Evolutionary conservation across 1,284 basidiomycete species (phyloP), one percentile per base, ranked within the genome.

Genomic region (Termitomyces sp.): DNA sequence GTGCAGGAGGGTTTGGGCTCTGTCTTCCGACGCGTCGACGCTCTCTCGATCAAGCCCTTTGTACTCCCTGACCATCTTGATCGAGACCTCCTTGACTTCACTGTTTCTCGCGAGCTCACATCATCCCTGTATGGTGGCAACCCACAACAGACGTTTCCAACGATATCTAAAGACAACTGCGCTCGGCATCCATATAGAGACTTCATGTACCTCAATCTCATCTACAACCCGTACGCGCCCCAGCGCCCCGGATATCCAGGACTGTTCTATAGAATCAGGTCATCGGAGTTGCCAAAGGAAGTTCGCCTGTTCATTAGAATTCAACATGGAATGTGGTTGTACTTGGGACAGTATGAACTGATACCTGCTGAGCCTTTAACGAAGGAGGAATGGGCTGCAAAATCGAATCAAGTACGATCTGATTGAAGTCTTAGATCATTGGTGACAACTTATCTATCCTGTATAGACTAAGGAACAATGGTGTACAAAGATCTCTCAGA

Each of bases 181-280:
- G 61, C 57, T 1, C 57, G 61, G 10, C 71, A 72, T 31, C 68
- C 68, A 1, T 42, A 65, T 26, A 33, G 62, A 1, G 58, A 72
- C 43, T 75, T 74, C 44, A 68, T 72, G 69, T 73, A 65, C 52
- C 52, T 69, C 3, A 70, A 65, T 40, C 61, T 71, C 2, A 48
- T 61, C 1, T 68, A 61, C 46, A 74, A 76, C 46, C 73, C 72
- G 0, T 61, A 68, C 26, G 72, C 67, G 2, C 73, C 73, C 0
- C 67, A 69, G 45, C 52, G 64, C 33, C 67, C 74, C 1, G 74
- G 75, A 0, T 62, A 65, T 0, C 69, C 69, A 0, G 73, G 73
- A 0, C 53, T 77, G 0, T 72, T 68, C 50, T 72, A 72, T 48
- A 53, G 36, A 36, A 41, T 13, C 13, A 9, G 17, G 26, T 24